These are phyloP conservation scores for Podospora didyma DNA, from an alignment of 495 filamentous ascomycete species.

Conservation along the genomic window DNA sequence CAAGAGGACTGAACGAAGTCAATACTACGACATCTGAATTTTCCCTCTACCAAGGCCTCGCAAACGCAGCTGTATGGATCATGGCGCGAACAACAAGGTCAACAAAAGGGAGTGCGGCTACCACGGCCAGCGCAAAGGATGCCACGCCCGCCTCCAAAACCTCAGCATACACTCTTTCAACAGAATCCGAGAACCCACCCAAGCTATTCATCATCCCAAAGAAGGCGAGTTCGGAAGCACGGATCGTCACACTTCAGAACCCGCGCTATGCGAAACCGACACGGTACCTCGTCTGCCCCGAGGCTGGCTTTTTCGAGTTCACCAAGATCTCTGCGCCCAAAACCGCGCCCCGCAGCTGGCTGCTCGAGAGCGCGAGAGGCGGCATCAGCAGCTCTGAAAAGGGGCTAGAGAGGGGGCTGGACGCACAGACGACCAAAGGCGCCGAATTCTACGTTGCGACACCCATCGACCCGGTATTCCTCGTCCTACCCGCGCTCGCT, in stretches of 20 bases:
- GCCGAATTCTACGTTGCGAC: slow-evolving; percentile 78
- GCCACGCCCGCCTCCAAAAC: slow-evolving; percentile 17
- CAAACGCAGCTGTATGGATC: background rate
- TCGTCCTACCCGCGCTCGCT: slow-evolving; percentile 67
- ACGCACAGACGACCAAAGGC: slow-evolving; percentile 44
- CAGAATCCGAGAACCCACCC: slow-evolving; percentile 43
- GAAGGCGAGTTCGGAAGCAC: slow-evolving; percentile 54
- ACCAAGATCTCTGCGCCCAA: slow-evolving; percentile 67
- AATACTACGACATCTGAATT: background rate
- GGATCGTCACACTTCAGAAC: slow-evolving; percentile 74
- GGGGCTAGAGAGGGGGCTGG: background rate
- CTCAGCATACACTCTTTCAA: slow-evolving; percentile 30
- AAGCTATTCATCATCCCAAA: slow-evolving; percentile 81
- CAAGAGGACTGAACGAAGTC: background rate
- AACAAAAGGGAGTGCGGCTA: slow-evolving; percentile 22
- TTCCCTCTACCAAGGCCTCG: background rate
- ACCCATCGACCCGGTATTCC: slow-evolving; percentile 77
- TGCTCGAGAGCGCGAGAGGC: slow-evolving; percentile 41
- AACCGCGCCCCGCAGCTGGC: slow-evolving; percentile 60
- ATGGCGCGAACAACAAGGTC: slow-evolving; percentile 32
- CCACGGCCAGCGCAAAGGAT: slow-evolving; percentile 22
- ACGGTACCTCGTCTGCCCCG: slow-evolving; percentile 78
- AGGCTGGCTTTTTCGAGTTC: slow-evolving; percentile 82
- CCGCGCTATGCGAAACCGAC: slow-evolving; percentile 62
- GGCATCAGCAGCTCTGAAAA: slow-evolving; percentile 2